A percentile compares a stretch with the other conserved stretches of the same genome.
phyloP scores from a whole-genome alignment of 2,329 filamentous ascomycete genomes.

The Ascochyta viciae-villosae region DNA sequence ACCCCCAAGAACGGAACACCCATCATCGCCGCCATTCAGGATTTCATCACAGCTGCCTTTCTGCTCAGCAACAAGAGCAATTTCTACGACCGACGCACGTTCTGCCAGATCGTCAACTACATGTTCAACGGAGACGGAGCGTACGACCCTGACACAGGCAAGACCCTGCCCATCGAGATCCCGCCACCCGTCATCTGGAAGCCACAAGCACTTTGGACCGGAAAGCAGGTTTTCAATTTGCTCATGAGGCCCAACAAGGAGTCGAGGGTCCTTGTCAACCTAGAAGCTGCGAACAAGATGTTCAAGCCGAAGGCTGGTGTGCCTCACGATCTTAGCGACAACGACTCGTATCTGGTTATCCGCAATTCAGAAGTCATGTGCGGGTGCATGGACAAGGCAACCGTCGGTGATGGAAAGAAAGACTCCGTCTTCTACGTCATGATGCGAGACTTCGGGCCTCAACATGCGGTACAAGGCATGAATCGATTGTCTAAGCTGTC shows the following conservation, averaged over 20 bases:
- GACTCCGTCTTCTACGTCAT: slow-evolving; percentile 98
- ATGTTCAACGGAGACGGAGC: slow-evolving; percentile 80
- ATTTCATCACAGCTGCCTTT: slow-evolving; percentile 97
- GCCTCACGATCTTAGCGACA: slow-evolving; percentile 76
- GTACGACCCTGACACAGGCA: slow-evolving; percentile 54
- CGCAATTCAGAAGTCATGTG: slow-evolving; percentile 98
- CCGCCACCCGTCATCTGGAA: slow-evolving; percentile 87
- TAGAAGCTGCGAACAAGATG: slow-evolving; percentile 90
- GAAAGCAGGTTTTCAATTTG: slow-evolving; percentile 94
- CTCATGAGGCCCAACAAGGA: slow-evolving; percentile 87
- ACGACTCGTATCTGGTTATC: slow-evolving; percentile 87
- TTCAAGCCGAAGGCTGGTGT: slow-evolving; percentile 71
- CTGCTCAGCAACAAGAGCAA: slow-evolving; percentile 89
- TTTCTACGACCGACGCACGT: slow-evolving; percentile 88
- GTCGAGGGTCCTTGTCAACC: slow-evolving; percentile 84
- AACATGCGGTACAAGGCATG: slow-evolving; percentile 89
- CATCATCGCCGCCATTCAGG: slow-evolving; percentile 98
- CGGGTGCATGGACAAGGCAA: slow-evolving; percentile 96
- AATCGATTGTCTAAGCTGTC: slow-evolving; percentile 91
- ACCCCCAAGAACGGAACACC: slow-evolving; percentile 98
- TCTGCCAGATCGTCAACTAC: slow-evolving; percentile 88
- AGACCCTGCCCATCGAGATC: slow-evolving; percentile 73
- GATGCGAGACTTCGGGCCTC: slow-evolving; percentile 90
- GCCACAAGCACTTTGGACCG: slow-evolving; percentile 89
- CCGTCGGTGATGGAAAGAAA: slow-evolving; percentile 96